Evolutionary conservation across 306 rosid genomes (phyloP).

Genomic region (Albizia julibrissin): DNA sequence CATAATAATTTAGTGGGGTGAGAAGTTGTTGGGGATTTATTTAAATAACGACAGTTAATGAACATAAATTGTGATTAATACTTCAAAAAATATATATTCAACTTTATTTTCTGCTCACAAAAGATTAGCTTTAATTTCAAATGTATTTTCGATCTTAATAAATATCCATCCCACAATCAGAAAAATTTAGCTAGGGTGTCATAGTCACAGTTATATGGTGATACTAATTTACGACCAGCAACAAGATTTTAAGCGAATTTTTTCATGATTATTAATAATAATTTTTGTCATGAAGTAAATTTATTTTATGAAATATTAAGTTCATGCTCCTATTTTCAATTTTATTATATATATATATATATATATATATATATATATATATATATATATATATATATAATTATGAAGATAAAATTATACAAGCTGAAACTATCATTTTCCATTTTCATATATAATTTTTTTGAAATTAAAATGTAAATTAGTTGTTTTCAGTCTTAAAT

Average conservation of each 20-base stretch:
- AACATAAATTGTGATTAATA: background rate
- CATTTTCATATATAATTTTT: background rate
- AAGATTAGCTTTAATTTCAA: background rate
- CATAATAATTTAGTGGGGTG: background rate
- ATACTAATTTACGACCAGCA: background rate
- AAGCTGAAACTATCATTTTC: too few species aligned
- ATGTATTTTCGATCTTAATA: background rate
- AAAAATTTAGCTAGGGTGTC: background rate
- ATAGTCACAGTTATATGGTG: background rate
- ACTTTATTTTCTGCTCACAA: background rate
- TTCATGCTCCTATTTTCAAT: background rate
- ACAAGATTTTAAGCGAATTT: background rate
- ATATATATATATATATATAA: too few species aligned
- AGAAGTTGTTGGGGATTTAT: constrained; percentile 12
- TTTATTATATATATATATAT: too few species aligned
- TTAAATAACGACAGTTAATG: background rate
- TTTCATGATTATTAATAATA: background rate
- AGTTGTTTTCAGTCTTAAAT: background rate
- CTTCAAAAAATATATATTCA: background rate
- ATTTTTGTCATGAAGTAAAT: background rate
- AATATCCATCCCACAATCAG: background rate
- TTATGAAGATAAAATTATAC: too few species aligned
- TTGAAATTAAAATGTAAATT: background rate
- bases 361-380: too few species aligned
- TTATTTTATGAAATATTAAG: background rate